Conservation (phyloP, 805 yeast species). For the Saturnispora zaruensis region DNA sequence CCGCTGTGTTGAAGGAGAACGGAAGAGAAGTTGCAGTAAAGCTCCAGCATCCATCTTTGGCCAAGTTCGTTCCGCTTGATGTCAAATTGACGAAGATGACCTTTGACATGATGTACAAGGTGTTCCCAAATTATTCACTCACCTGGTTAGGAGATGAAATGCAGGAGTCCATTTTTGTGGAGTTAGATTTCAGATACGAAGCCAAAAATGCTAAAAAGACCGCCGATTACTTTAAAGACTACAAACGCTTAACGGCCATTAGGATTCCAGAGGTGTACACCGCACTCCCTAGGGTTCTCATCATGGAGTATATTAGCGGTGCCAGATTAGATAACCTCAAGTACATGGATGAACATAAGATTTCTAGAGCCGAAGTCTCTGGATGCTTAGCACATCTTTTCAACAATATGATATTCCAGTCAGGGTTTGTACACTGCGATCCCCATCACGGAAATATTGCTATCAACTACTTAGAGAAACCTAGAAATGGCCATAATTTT, state of each 20-base stretch:
- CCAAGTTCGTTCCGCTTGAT: constrained; percentile 86
- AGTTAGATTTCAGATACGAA: constrained; percentile 79
- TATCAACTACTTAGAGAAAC: constrained; percentile 40
- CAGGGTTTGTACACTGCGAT: constrained; percentile 90
- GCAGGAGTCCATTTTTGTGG: constrained; percentile 80
- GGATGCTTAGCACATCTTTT: constrained; percentile 83
- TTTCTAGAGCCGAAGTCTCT: constrained; percentile 72
- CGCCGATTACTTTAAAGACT: constrained; percentile 51
- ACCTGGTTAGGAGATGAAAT: constrained; percentile 95
- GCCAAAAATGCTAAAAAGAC: constrained; percentile 76
- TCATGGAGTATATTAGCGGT: constrained; percentile 85
- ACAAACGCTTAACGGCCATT: constrained; percentile 58
- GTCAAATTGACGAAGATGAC: constrained; percentile 69
- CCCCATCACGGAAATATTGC: constrained; percentile 98
- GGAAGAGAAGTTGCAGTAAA: constrained; percentile 81
- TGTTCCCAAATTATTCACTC: constrained; percentile 90
- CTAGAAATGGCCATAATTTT: constrained; percentile 52
- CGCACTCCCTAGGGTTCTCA: constrained; percentile 61
- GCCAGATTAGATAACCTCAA: constrained; percentile 70
- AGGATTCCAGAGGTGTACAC: constrained; percentile 65
- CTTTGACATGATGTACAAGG: constrained; percentile 60
- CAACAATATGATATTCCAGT: constrained; percentile 91
- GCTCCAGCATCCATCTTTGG: constrained; percentile 83
- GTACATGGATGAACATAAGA: constrained; percentile 52
- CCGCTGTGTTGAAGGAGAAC: constrained; percentile 48